Evolutionary conservation across 106 monocot genomes (phyloP), one percentile per base, ranked within the genome.

Genomic region (Dioscorea alata): DNA sequence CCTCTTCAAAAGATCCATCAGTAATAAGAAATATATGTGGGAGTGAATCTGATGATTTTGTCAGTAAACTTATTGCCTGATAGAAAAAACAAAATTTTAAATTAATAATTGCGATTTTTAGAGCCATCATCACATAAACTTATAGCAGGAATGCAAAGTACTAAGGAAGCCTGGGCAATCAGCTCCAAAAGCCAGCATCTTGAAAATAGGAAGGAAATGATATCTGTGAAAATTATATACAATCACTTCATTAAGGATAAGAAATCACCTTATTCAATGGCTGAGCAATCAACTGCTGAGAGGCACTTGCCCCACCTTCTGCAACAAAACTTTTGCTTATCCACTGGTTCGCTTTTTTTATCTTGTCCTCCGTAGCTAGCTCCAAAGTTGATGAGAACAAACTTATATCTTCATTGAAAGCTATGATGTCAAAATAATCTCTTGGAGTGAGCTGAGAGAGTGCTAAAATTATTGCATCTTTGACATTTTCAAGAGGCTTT

Each of bases 1-100:
- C 96, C 80, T 89, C 78, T 68, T 97, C 92, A 77, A 89, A 89
- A 42, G 92, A 68, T 60, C 96, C 96, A 87, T 97, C 96, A 70
- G 96, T 97, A 33, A 92, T 66, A 35, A 97, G 84, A 77, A 84
- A 86, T 63, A 97, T 82, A 70, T 89, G 89, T 71, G 89, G 82
- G 48, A 89, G 24, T 64, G 71, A 68, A 65, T 80, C 84, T 54
- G 13, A 66, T 59, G 73, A 25, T 69, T 77, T 78, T 19, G 84
- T 84, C 66, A 97, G 58, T 53, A 85, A 74, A 51, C 50, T 53
- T 49, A 85, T 67, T 16, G 92, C 89, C 96, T 97, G 31, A 51
- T 16, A 65, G 58, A 54, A 69, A 22, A 19, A 16, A 78, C 32
- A 69, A 67, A 65, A 8, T 6, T 6, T 42, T 8, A 42, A 3